A percentile compares a stretch with the other conserved stretches of the same genome.
phyloP scores from a whole-genome alignment of 2,329 filamentous ascomycete species.

The Penicillium brevicompactum region DNA sequence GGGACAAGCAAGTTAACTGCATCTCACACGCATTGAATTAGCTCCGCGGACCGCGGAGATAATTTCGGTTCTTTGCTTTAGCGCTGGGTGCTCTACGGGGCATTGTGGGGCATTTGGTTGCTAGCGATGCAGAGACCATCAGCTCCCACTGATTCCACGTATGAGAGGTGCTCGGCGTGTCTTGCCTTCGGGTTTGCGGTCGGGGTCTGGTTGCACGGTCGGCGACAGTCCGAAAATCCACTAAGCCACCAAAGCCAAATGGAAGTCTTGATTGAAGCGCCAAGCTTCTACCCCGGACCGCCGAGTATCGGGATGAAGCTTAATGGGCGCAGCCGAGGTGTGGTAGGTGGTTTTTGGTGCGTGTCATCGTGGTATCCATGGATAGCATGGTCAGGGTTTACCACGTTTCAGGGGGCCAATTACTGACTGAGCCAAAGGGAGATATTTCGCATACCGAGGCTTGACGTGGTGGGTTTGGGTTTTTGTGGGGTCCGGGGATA shows the following conservation, averaged over 20 bases:
- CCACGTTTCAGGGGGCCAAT: too few species aligned
- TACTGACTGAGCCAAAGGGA: background rate
- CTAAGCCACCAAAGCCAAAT: constrained; percentile 4
- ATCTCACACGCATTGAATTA: background rate
- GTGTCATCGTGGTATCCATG: too few species aligned
- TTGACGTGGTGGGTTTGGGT: background rate
- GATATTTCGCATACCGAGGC: background rate
- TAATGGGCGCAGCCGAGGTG: background rate
- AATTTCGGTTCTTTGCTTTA: background rate
- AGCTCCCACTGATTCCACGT: too few species aligned
- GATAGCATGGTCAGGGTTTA: too few species aligned
- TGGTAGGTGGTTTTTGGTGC: too few species aligned
- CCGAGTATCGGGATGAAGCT: constrained; percentile 12
- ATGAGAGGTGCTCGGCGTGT: background rate
- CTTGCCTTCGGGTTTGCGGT: background rate
- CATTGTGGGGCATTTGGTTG: background rate
- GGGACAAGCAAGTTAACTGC: background rate
- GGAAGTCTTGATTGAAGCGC: constrained; percentile 12
- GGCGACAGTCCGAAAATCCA: constrained; percentile 17
- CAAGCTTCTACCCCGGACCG: constrained; percentile 16
- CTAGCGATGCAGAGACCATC: background rate
- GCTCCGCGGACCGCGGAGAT: background rate
- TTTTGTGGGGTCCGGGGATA: background rate
- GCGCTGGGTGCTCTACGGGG: background rate
- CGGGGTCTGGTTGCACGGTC: background rate